phyloP scores from a whole-genome alignment of 306 rosid genomes.

The Acmispon strigosus region DNA sequence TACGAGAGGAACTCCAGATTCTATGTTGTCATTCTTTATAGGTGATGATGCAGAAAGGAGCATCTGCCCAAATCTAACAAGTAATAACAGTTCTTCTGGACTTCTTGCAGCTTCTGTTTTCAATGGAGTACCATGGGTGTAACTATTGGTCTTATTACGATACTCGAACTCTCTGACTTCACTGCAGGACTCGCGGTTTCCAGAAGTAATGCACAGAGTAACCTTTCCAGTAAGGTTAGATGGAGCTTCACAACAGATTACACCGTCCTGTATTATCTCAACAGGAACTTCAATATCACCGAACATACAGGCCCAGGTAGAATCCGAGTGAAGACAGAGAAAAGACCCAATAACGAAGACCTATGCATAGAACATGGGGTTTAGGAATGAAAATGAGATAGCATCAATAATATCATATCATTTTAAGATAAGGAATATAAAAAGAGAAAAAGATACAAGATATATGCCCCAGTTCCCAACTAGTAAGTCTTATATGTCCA shows the following conservation, averaged over 20 bases:
- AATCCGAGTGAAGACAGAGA: conserved; percentile 64
- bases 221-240: conserved; percentile 72
- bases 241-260: conserved; percentile 74
- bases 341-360: conserved; percentile 79
- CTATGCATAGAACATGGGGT: conserved; percentile 35
- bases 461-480: neutral
- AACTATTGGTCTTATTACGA: conserved; percentile 32
- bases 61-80: conserved; percentile 74
- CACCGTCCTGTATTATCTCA: conserved; percentile 80
- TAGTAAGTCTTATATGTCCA: neutral
- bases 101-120: conserved; percentile 53
- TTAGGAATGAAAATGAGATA: conserved; percentile 13
- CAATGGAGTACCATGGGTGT: conserved; percentile 26
- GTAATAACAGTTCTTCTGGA: conserved; percentile 79
- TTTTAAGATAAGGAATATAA: neutral
- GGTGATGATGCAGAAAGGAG: conserved; percentile 54
- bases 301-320: conserved; percentile 91
- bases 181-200: conserved; percentile 87
- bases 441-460: neutral
- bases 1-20: conserved; percentile 31
- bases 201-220: conserved; percentile 74
- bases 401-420: neutral
- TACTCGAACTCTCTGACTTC: conserved; percentile 87
- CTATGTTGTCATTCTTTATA: conserved; percentile 26
- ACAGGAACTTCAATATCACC: conserved; percentile 77